Evolutionary conservation across 768 basidiomycete species (phyloP), one percentile per base, ranked within the genome.

Genomic region (Kwoniella botswanensis): DNA sequence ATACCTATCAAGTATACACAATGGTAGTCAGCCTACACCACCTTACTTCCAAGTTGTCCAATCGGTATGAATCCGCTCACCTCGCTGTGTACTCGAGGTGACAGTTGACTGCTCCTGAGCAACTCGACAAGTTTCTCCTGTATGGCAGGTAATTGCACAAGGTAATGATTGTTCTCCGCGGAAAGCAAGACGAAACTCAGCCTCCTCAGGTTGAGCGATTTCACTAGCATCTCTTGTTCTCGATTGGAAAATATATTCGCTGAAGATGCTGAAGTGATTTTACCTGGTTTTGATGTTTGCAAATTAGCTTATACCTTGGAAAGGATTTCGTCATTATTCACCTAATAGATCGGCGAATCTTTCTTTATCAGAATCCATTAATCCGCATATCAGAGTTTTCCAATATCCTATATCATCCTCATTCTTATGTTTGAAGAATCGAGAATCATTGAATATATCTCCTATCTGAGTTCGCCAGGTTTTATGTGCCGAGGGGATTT

Each of bases 71-170:
- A 24, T 52, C 21, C 1, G 67, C 82, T 65, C 46, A 95, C 94
- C 83, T 99, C 96, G 77, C 91, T 91, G 80, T 94, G 92, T 0
- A 99, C 94, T 59, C 91, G 86, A 1, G 94, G 90, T 3, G 93
- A 89, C 0, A 91, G 86, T 17, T 89, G 88, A 74, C 89, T 92
- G n/a, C 82, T 81, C 43, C 92, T 89, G 58, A 98, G 85, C 2
- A 94, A 90, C 73, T 99, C 97, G 11, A 97, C 97, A 15, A 99
- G 86, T 84, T 92, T 97, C 85, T 98, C 97, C 82, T 98, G 94
- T n/a, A 99, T 93, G 35, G 89, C 88, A 17, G 97, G 97, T 43
- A 99, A 86, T 71, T 94, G 92, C 0, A 89, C 90, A 61, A 98
- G 83, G 85, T 93, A 97, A 63, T 93, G 90, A 79, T 99, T 96